Base-by-base conservation (phyloP, 2,329 filamentous ascomycete genomes). In the Xylaria sp. region DNA sequence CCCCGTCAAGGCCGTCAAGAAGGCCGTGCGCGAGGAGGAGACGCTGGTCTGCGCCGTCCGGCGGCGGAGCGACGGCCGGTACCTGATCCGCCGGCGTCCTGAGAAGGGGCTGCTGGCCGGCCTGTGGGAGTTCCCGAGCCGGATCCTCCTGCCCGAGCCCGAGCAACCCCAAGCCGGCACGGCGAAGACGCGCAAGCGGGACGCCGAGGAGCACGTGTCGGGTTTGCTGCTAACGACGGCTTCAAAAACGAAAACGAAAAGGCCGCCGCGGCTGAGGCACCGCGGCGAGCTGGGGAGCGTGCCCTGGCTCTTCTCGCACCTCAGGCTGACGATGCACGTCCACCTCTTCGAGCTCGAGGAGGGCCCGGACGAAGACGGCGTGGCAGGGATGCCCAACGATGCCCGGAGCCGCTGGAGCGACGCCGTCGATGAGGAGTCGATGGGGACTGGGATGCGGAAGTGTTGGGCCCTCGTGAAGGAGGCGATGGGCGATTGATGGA, bases 391-490 rank as follows among this genome's bases (percentile, higher is more conserved):
- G 26, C 26, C 13, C 44, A 47, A 41, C 11, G 21, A 21, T 13
- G 3, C 50, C 58, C 29, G 49, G 40, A 50, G 54, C 40, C 70
- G 70, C 22, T 80, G 78, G 74, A 66, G 66, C 1, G 62, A 67
- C 2, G 70, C 72, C 7, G 70, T 81, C 1, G 79, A 82, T 2
- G 63, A 61, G 1, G 78, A 80, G 63, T 80, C 79, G 0, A 84
- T 84, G 81, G 81, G 81, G 0, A 83, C 81, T 0, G 81, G 81
- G 0, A 84, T 84, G 81, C 73, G 77, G 37, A 83, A 81, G 61
- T 84, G 81, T 63, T 84, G 81, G 80, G 66, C 73, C 2, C 65
- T 83, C 13, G 71, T 74, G 8, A 70, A 66, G 47, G 63, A 66
- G 13, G 63, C 50, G 6, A 55, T 54, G 39, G 50, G 45, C 11